Evolutionary conservation across 352 stramenopile species (phyloP), one percentile per base, ranked within the genome.

Genomic region (Pythium pyrilobum): DNA sequence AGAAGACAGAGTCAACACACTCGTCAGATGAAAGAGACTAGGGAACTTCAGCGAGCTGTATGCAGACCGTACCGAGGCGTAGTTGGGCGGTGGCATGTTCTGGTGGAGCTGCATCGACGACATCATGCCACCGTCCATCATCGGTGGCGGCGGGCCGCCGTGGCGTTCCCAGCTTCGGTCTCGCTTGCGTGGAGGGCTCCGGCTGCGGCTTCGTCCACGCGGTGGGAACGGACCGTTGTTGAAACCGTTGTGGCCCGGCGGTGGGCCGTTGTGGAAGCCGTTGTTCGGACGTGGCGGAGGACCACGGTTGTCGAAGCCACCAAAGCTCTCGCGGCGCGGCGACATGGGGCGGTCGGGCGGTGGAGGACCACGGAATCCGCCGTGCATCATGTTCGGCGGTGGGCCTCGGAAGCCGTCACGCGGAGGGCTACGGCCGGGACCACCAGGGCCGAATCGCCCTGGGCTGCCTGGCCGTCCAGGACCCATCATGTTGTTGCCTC

Each of bases 171-270:
- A 68, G 38, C 49, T 64, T 40, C 60, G 53, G 16, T 64, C 60
- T 12, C 49, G 55, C 43, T 64, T 59, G 43, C 42, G 48, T 29
- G 31, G 54, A 27, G 60, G 60, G 23, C 60, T 68, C 4, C 60
- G 54, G 32, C 60, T 68, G n/a, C 60, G 60, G 39, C 60, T 68
- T n/a, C 60, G 60, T 31, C 51, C 58, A 18, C 47, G 58, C 6
- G 42, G 50, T 31, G 31, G 44, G 13, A 59, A 59, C 12, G 42
- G 52, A 16, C 52, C 42, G 16, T 52, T 59, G 41, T 59, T 51
- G 40, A 50, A 50, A 18, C 41, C 41, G 20, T 45, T 37, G 23
- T 31, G 29, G 21, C 54, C 54, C 31, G 13, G 36, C 9, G 54
- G 45, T 12, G 42, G 52, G 15, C 52, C 42, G 16, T 52, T 59